These are phyloP conservation scores for Fusarium succisae DNA, from an alignment of 2,329 filamentous ascomycete genomes.

Conservation along the genomic window DNA sequence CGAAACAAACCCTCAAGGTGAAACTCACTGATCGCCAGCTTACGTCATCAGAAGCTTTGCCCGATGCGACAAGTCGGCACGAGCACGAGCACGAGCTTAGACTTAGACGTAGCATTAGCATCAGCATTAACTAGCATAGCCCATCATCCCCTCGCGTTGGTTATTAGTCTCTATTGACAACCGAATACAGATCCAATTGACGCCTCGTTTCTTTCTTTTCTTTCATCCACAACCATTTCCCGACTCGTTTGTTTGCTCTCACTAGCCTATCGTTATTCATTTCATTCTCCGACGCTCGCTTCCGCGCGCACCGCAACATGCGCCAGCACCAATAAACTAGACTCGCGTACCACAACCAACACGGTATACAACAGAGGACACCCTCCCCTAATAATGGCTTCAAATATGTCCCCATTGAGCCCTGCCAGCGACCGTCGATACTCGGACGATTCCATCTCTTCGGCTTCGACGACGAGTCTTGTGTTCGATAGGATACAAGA, in stretches of 20 bases:
- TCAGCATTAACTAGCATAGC: neutral
- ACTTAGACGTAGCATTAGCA: neutral
- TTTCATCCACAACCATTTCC: neutral
- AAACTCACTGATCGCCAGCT: conserved; percentile 13
- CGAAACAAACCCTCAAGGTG: neutral
- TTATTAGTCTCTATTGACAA: conserved; percentile 36
- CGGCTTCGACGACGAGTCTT: conserved; percentile 83
- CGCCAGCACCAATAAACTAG: conserved; percentile 13
- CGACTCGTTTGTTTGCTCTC: conserved; percentile 2
- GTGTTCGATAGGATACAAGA: conserved; percentile 81
- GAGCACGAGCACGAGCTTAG: conserved; percentile 5
- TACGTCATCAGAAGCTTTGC: conserved; percentile 39
- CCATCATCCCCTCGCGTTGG: conserved; percentile 9
- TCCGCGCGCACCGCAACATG: conserved; percentile 30
- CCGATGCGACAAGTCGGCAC: conserved; percentile 29
- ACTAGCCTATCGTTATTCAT: conserved; percentile 16
- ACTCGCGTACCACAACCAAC: conserved; percentile 6
- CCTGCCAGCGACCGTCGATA: conserved; percentile 35
- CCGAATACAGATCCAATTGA: conserved; percentile 32
- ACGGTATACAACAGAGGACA: conserved; percentile 1
- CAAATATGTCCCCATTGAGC: conserved; percentile 22
- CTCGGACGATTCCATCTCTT: conserved; percentile 72
- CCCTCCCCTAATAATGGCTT: conserved; percentile 22
- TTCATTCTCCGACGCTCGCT: conserved; percentile 5
- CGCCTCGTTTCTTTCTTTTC: conserved; percentile 15